Percentiles rank a stretch among this genome's conserved stretches.
Evolutionary conservation across 495 filamentous ascomycete species (phyloP).

Genomic region (Aspergillus baeticus): DNA sequence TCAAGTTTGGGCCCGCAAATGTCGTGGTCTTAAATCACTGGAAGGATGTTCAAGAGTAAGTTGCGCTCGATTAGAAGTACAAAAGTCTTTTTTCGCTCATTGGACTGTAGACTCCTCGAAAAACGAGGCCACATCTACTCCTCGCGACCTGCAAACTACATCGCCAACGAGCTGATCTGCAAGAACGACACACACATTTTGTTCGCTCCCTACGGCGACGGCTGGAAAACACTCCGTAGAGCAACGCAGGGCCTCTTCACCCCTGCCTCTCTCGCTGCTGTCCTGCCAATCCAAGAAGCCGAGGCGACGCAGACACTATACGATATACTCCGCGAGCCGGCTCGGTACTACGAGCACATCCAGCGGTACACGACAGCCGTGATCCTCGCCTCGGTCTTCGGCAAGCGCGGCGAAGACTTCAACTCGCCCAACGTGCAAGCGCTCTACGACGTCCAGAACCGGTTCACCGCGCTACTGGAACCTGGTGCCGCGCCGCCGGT

Average conservation of each 20-base stretch:
- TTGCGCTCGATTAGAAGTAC: too few relatives aligned
- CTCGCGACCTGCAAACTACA: background rate
- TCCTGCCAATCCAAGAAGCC: background rate
- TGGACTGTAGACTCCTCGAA: background rate
- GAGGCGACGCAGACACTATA: background rate
- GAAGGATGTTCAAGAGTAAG: constrained; percentile 2
- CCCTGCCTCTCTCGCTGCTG: background rate
- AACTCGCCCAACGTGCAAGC: background rate
- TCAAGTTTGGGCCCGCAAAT: background rate
- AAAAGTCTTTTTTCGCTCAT: background rate
- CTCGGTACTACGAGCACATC: constrained; percentile 1
- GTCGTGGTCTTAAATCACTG: background rate
- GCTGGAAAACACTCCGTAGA: background rate
- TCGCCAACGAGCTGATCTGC: constrained; percentile 8
- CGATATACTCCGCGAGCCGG: background rate
- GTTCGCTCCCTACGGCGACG: background rate
- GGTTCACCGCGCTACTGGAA: constrained; percentile 1
- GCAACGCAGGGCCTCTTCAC: constrained; percentile 1
- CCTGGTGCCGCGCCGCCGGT: background rate
- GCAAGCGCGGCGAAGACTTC: background rate
- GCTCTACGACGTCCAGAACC: constrained; percentile 1
- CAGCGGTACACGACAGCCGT: constrained; percentile 3
- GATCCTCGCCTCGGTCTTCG: constrained; percentile 1
- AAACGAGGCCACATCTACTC: constrained; percentile 9
- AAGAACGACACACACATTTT: constrained; percentile 1